These are phyloP conservation scores for Podaxis sp. DNA, from an alignment of 768 basidiomycete species.

Conservation along the genomic window DNA sequence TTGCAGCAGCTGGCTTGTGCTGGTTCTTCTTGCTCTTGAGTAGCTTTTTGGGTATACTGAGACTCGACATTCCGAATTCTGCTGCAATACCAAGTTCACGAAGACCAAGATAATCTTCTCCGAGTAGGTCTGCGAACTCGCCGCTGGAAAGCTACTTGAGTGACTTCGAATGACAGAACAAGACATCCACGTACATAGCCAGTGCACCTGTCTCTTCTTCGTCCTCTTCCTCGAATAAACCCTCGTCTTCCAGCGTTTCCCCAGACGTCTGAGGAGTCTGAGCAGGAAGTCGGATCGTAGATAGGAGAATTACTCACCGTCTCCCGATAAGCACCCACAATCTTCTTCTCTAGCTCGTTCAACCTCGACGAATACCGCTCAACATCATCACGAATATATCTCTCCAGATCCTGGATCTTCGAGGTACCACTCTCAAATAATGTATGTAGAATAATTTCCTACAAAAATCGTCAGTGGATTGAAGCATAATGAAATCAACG, in stretches of 20 bases:
- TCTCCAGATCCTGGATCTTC: conserved; percentile 74
- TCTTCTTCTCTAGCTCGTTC: conserved; percentile 80
- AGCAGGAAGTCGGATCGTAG: background rate
- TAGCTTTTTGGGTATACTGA: conserved; percentile 76
- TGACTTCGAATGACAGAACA: background rate
- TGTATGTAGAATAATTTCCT: conserved; percentile 94
- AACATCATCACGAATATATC: conserved; percentile 88
- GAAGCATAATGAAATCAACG: background rate
- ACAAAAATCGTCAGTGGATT: background rate
- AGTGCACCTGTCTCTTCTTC: conserved; percentile 41
- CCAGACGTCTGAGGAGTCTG: conserved; percentile 30
- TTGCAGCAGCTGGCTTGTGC: conserved; percentile 43
- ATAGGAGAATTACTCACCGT: conserved; percentile 47
- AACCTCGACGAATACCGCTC: conserved; percentile 77
- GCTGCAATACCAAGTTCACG: conserved; percentile 84
- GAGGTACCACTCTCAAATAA: conserved; percentile 87
- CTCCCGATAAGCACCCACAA: conserved; percentile 80
- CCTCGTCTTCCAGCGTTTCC: conserved; percentile 49
- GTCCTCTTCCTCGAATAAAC: conserved; percentile 49
- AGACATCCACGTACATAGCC: conserved; percentile 29
- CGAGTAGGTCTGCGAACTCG: conserved; percentile 82
- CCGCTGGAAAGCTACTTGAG: conserved; percentile 45
- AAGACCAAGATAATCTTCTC: conserved; percentile 92
- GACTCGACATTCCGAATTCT: conserved; percentile 76
- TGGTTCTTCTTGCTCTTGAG: conserved; percentile 61